Evolutionary conservation across 495 filamentous ascomycete species (phyloP).

Genomic region (Penicillium taxi): DNA sequence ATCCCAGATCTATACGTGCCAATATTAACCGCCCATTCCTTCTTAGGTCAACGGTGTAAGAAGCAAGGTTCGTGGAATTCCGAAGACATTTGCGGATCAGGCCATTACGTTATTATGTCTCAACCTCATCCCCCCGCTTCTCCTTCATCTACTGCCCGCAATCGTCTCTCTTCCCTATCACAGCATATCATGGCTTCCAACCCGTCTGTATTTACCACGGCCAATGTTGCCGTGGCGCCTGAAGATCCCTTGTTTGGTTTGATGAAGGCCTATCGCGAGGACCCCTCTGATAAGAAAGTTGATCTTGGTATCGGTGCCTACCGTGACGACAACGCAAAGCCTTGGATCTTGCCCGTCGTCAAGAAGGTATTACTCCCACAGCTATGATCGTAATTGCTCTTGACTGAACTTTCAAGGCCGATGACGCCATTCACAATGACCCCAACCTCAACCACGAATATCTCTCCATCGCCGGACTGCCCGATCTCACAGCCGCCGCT

Average conservation of each 20-base stretch:
- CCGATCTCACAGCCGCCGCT: constrained; percentile 75
- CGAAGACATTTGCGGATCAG: constrained; percentile 12
- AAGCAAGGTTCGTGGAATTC: constrained; percentile 22
- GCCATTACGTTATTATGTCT: too few relatives aligned
- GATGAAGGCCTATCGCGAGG: constrained; percentile 79
- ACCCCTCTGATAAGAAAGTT: constrained; percentile 79
- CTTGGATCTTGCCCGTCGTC: constrained; percentile 96
- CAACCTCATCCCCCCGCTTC: constrained; percentile 16
- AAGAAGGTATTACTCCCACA: constrained; percentile 60
- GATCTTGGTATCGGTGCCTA: constrained; percentile 97
- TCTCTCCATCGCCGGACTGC: constrained; percentile 86
- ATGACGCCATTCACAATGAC: constrained; percentile 77
- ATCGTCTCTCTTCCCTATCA: constrained; percentile 36
- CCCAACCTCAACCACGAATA: constrained; percentile 96
- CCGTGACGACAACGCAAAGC: constrained; percentile 89
- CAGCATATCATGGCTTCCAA: constrained; percentile 41
- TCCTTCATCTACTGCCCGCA: constrained; percentile 18
- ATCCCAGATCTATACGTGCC: constrained; percentile 12
- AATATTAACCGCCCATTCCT: constrained; percentile 19
- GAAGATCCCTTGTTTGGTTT: constrained; percentile 95
- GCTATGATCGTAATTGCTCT: neutral
- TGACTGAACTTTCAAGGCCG: constrained; percentile 53
- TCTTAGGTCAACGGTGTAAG: constrained; percentile 28
- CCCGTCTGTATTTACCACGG: constrained; percentile 65
- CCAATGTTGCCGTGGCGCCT: constrained; percentile 79